These are phyloP conservation scores for Bryopsis sp. DNA, from an alignment of 139 green algal genomes.

Conservation along the genomic window DNA sequence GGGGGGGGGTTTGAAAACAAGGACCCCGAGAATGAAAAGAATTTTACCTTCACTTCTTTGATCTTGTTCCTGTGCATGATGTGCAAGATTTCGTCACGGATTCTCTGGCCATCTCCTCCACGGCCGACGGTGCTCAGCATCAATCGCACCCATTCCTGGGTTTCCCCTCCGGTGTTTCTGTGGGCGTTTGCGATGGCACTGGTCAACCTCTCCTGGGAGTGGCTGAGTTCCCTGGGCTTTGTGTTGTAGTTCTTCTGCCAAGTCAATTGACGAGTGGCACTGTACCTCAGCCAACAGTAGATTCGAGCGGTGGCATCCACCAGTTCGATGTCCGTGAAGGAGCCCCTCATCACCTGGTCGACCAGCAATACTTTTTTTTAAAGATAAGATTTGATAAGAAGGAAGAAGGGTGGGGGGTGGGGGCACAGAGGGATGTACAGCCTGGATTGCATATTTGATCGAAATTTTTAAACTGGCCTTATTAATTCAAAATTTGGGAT, in stretches of 20 bases:
- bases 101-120: slow-evolving; percentile 89
- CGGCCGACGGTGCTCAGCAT: slow-evolving; percentile 83
- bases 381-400: too few relatives aligned
- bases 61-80: slow-evolving; percentile 96
- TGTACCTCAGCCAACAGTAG: slow-evolving; percentile 94
- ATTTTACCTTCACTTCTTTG: slow-evolving; percentile 42
- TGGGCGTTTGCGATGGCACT: slow-evolving; percentile 45
- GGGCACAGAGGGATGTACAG: too few relatives aligned
- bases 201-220: slow-evolving; percentile 88
- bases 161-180: slow-evolving; percentile 33
- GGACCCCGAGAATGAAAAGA: not conserved
- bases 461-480: too few relatives aligned
- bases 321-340: slow-evolving; percentile 40
- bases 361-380: too few relatives aligned
- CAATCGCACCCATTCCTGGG: slow-evolving; percentile 82
- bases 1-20: not conserved
- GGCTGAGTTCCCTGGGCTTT: slow-evolving; percentile 81
- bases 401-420: too few relatives aligned
- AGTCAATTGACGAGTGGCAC: slow-evolving; percentile 81
- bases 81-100: slow-evolving; percentile 97
- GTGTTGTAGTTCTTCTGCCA: slow-evolving; percentile 99
- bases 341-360: slow-evolving; percentile 25
- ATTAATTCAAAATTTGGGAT: too few relatives aligned
- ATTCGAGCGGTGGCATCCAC: slow-evolving; percentile 57
- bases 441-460: too few relatives aligned